A percentile compares a stretch with the other conserved stretches of the same genome.
Conservation (phyloP, 2,329 filamentous ascomycete genomes). For the Epichloe gansuensis region DNA sequence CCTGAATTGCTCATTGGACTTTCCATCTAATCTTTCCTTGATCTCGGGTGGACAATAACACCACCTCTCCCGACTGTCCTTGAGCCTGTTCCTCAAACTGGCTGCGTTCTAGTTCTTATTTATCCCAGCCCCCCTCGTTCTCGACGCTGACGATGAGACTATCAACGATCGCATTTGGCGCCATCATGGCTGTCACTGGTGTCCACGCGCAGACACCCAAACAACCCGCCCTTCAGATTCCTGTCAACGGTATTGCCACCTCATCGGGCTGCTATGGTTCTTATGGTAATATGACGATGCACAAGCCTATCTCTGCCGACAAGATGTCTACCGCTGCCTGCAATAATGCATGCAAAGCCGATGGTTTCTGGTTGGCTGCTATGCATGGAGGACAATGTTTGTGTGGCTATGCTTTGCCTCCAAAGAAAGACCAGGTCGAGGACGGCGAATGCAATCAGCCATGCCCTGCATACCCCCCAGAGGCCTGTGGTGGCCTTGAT, state of each 20-base stretch:
- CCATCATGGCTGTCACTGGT: slow-evolving; percentile 17
- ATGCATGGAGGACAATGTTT: slow-evolving; percentile 53
- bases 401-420: slow-evolving; percentile 60
- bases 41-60: background rate
- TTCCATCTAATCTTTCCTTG: background rate
- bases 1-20: background rate
- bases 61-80: background rate
- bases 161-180: slow-evolving; percentile 15
- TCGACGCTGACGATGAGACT: slow-evolving; percentile 17
- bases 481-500: slow-evolving; percentile 42
- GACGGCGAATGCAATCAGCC: slow-evolving; percentile 48
- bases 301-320: slow-evolving; percentile 8
- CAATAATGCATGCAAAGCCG: slow-evolving; percentile 23
- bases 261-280: slow-evolving; percentile 40
- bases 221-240: slow-evolving; percentile 25
- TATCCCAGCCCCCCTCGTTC: background rate
- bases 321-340: slow-evolving; percentile 30
- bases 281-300: slow-evolving; percentile 24
- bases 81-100: background rate
- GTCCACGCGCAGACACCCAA: slow-evolving; percentile 9
- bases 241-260: slow-evolving; percentile 24
- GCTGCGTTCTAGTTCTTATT: background rate
- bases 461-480: slow-evolving; percentile 49
- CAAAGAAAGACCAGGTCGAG: slow-evolving; percentile 36
- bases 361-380: slow-evolving; percentile 45